A percentile compares a stretch with the other conserved stretches of the same genome.
phyloP scores from a whole-genome alignment of 2,329 filamentous ascomycete species.

The Fusarium clavum region DNA sequence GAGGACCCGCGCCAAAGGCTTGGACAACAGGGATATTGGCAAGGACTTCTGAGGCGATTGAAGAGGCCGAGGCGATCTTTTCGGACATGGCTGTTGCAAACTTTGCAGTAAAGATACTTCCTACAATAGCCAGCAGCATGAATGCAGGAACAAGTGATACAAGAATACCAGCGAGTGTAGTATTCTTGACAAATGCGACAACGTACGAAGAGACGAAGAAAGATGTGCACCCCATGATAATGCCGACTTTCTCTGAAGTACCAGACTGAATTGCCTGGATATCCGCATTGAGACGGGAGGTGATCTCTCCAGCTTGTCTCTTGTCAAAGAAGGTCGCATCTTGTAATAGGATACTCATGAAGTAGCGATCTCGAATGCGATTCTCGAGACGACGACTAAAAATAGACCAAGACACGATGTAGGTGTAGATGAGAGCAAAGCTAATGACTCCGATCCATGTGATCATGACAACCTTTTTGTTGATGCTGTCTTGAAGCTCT shows the following conservation, averaged over 20 bases:
- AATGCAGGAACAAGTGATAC: constrained; percentile 72
- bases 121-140: constrained; percentile 67
- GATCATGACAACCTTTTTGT: constrained; percentile 69
- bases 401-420: constrained; percentile 73
- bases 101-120: constrained; percentile 65
- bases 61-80: constrained; percentile 67
- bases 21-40: constrained; percentile 72
- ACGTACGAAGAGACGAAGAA: constrained; percentile 77
- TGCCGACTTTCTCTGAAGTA: constrained; percentile 77
- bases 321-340: constrained; percentile 74
- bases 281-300: constrained; percentile 72
- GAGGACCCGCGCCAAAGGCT: constrained; percentile 69
- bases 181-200: constrained; percentile 74
- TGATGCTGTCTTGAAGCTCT: constrained; percentile 58
- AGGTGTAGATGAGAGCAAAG: constrained; percentile 72
- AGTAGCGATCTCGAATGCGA: constrained; percentile 70
- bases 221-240: constrained; percentile 69
- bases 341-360: constrained; percentile 68
- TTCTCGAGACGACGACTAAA: constrained; percentile 72
- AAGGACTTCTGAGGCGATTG: constrained; percentile 71
- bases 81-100: constrained; percentile 63
- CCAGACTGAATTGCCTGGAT: constrained; percentile 75
- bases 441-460: constrained; percentile 73
- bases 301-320: constrained; percentile 71
- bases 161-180: constrained; percentile 72